Conservation (phyloP, 2,329 filamentous ascomycete species). For the Diplodia corticola region DNA sequence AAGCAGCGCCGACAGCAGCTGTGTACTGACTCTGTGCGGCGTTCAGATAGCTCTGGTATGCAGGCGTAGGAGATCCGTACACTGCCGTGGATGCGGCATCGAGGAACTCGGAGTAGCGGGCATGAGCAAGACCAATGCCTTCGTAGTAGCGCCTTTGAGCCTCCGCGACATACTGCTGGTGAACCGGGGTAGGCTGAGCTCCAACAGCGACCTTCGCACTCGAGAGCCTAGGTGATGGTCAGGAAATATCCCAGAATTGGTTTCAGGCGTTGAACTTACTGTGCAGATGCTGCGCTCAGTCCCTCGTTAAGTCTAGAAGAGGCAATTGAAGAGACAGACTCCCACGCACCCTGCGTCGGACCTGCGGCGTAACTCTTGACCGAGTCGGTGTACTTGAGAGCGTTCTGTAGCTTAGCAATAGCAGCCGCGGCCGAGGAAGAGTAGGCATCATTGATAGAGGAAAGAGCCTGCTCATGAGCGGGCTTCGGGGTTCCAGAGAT, state of each 20-base stretch:
- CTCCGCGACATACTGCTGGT: constrained; percentile 59
- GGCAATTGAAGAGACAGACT: constrained; percentile 66
- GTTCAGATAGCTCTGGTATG: constrained; percentile 41
- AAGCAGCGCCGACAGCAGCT: constrained; percentile 35
- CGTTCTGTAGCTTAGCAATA: constrained; percentile 58
- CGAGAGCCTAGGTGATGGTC: constrained; percentile 49
- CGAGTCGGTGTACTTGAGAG: constrained; percentile 48
- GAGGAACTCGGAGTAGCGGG: constrained; percentile 74
- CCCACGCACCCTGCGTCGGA: constrained; percentile 51
- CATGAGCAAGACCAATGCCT: constrained; percentile 75
- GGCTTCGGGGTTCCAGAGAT: constrained; percentile 70
- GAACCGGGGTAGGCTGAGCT: constrained; percentile 59
- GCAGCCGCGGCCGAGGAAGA: constrained; percentile 65
- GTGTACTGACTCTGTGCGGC: constrained; percentile 35
- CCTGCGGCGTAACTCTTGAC: constrained; percentile 42
- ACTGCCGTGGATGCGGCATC: constrained; percentile 70
- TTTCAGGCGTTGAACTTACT: constrained; percentile 37
- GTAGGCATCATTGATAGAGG: constrained; percentile 68
- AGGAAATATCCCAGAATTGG: background rate
- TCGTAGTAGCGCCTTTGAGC: constrained; percentile 72
- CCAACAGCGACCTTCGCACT: constrained; percentile 67
- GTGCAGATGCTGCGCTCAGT: constrained; percentile 68
- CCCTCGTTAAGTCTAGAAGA: constrained; percentile 69
- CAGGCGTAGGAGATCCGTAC: constrained; percentile 63
- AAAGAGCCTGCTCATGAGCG: constrained; percentile 66